Evolutionary conservation across 2,329 filamentous ascomycete species (phyloP).

Genomic region (Curvularia spicifera): DNA sequence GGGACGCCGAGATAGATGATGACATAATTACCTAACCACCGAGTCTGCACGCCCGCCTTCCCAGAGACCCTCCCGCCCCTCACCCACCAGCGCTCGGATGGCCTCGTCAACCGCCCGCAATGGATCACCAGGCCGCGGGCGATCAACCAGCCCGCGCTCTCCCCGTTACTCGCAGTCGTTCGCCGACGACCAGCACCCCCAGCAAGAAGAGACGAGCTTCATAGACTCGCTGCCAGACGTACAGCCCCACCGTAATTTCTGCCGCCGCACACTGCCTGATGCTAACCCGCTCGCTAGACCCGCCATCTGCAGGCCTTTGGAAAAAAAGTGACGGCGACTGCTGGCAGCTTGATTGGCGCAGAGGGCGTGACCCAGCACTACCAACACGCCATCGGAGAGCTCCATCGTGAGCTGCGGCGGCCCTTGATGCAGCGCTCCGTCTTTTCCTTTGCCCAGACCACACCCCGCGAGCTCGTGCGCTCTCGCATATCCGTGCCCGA

Average conservation of each 20-base stretch:
- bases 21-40: conserved; percentile 9
- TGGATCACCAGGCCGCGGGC: conserved; percentile 40
- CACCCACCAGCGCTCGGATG: conserved; percentile 31
- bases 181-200: conserved; percentile 39
- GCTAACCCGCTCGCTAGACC: conserved; percentile 61
- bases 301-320: conserved; percentile 91
- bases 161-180: conserved; percentile 29
- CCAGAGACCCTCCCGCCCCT: conserved; percentile 5
- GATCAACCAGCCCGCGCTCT: conserved; percentile 26
- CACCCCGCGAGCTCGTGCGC: conserved; percentile 91
- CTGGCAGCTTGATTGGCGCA: conserved; percentile 80
- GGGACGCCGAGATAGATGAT: conserved; percentile 12
- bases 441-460: conserved; percentile 88
- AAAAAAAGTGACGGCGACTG: conserved; percentile 92
- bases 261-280: conserved; percentile 9
- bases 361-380: conserved; percentile 70
- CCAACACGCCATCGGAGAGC: conserved; percentile 83
- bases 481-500: conserved; percentile 88
- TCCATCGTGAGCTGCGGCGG: conserved; percentile 85
- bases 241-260: conserved; percentile 11
- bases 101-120: conserved; percentile 37
- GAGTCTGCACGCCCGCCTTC: conserved; percentile 1
- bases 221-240: conserved; percentile 45
- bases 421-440: conserved; percentile 86
- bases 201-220: conserved; percentile 36